Evolutionary conservation across 2,329 filamentous ascomycete species (phyloP).

Genomic region (Phialophora verrucosa): DNA sequence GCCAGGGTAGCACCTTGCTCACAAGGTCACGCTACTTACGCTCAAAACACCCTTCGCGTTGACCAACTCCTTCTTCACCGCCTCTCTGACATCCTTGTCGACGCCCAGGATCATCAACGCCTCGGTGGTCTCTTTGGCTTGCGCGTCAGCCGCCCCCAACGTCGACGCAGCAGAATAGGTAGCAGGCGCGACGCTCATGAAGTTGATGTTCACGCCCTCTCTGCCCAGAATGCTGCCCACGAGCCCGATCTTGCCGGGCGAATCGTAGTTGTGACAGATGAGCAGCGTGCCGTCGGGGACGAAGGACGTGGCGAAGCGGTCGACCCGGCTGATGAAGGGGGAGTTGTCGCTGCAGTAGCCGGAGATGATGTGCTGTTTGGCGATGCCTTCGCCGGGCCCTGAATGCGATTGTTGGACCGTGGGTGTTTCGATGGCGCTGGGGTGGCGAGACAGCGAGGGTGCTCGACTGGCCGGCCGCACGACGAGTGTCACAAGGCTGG

Average conservation of each 20-base stretch:
- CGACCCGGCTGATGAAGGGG: conserved; percentile 72
- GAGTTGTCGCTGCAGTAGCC: conserved; percentile 48
- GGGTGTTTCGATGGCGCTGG: conserved; percentile 14
- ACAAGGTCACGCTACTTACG: conserved; percentile 59
- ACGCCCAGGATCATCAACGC: conserved; percentile 83
- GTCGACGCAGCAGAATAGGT: conserved; percentile 29
- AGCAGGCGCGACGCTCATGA: conserved; percentile 72
- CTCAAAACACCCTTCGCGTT: conserved; percentile 59
- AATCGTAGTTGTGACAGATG: conserved; percentile 82
- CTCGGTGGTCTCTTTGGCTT: conserved; percentile 53
- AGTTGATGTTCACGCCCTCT: conserved; percentile 76
- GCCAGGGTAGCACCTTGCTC: neutral
- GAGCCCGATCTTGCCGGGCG: conserved; percentile 80
- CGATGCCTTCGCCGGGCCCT: conserved; percentile 6
- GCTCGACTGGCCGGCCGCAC: conserved; percentile 53
- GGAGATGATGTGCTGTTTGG: conserved; percentile 57
- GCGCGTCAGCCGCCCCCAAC: conserved; percentile 28
- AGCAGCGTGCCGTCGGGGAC: conserved; percentile 74
- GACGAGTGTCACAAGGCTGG: conserved; percentile 72
- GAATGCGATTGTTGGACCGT: conserved; percentile 11
- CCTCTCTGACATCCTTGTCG: conserved; percentile 66
- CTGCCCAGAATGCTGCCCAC: conserved; percentile 74
- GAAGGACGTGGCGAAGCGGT: conserved; percentile 75
- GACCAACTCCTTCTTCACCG: conserved; percentile 58
- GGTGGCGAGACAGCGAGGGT: conserved; percentile 45